A percentile compares a stretch with the other conserved stretches of the same genome.
Conservation (phyloP, 495 filamentous ascomycete species). For the Darksidea phi region DNA sequence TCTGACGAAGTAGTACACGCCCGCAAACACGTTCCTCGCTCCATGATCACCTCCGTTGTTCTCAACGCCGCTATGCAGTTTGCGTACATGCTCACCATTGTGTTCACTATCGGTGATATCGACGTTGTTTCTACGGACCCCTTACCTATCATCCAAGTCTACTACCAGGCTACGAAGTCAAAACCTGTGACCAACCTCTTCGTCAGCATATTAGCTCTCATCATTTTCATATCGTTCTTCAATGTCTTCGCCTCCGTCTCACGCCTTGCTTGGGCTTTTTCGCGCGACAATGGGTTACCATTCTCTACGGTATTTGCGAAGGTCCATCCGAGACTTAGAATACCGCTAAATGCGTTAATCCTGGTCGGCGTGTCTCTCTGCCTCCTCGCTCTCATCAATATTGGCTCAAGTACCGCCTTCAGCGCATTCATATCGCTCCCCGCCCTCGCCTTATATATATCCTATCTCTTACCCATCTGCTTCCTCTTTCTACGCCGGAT, state of each 20-base stretch:
- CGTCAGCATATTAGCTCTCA: slow-evolving; percentile 49
- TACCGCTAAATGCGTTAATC: slow-evolving; percentile 52
- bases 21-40: slow-evolving; percentile 25
- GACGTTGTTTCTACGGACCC: slow-evolving; percentile 42
- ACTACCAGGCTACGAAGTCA: slow-evolving; percentile 51
- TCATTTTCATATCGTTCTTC: slow-evolving; percentile 50
- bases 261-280: slow-evolving; percentile 60
- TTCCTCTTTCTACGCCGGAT: slow-evolving; percentile 42
- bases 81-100: slow-evolving; percentile 31
- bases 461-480: slow-evolving; percentile 52
- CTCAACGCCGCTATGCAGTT: slow-evolving; percentile 32
- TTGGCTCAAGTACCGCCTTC: slow-evolving; percentile 51
- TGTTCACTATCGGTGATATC: slow-evolving; percentile 38
- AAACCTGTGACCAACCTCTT: slow-evolving; percentile 49
- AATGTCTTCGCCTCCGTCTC: slow-evolving; percentile 54
- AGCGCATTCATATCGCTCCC: slow-evolving; percentile 53
- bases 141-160: slow-evolving; percentile 56
- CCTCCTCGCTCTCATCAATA: slow-evolving; percentile 53
- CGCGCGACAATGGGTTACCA: slow-evolving; percentile 59
- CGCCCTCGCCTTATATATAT: slow-evolving; percentile 51
- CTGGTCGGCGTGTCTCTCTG: slow-evolving; percentile 44
- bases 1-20: slow-evolving; percentile 33
- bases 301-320: slow-evolving; percentile 51
- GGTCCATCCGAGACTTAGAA: slow-evolving; percentile 43
- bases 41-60: slow-evolving; percentile 33